Percentiles rank a stretch among this genome's conserved stretches.
These are phyloP conservation scores for Botryotinia globosa DNA, from an alignment of 2,329 filamentous ascomycete genomes.

Conservation along the genomic window DNA sequence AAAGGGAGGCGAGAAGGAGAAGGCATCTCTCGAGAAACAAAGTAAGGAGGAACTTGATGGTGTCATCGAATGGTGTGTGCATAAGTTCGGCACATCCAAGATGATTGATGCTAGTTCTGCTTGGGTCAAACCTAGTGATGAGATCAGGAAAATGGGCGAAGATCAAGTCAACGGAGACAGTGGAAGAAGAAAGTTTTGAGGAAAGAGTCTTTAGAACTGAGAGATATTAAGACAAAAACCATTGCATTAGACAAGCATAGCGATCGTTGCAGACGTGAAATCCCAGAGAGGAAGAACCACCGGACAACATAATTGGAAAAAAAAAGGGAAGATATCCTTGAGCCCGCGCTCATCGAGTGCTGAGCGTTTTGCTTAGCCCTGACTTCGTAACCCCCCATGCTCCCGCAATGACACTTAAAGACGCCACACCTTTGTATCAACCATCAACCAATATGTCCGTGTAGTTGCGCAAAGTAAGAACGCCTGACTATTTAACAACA, in stretches of 20 bases:
- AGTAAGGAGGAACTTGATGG: slow-evolving; percentile 43
- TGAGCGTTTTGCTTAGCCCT: slow-evolving; percentile 22
- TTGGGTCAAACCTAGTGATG: slow-evolving; percentile 26
- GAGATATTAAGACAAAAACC: slow-evolving; percentile 20
- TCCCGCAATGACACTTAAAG: slow-evolving; percentile 25
- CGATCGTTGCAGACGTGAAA: slow-evolving; percentile 32
- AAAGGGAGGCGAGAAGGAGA: slow-evolving; percentile 17
- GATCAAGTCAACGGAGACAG: slow-evolving; percentile 25
- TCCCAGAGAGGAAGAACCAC: slow-evolving; percentile 26
- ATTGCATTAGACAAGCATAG: slow-evolving; percentile 26
- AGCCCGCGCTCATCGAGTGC: slow-evolving; percentile 20
- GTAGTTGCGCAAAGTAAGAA: slow-evolving; percentile 22
- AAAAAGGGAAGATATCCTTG: slow-evolving; percentile 20
- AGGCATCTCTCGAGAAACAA: slow-evolving; percentile 32
- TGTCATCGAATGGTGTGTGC: slow-evolving; percentile 45
- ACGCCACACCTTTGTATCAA: slow-evolving; percentile 31
- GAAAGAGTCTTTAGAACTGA: slow-evolving; percentile 14
- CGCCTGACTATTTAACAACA: slow-evolving; percentile 62
- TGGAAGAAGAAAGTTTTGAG: slow-evolving; percentile 25
- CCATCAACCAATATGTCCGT: slow-evolving; percentile 27
- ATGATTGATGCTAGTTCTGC: slow-evolving; percentile 43
- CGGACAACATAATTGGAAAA: slow-evolving; percentile 23
- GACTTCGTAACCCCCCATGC: slow-evolving; percentile 25
- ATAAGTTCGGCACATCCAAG: slow-evolving; percentile 45
- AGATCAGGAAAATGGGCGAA: slow-evolving; percentile 19